A percentile compares a stretch with the other conserved stretches of the same genome.
These are phyloP conservation scores for Fusarium continuum DNA, from an alignment of 2,329 filamentous ascomycete genomes.

Conservation along the genomic window DNA sequence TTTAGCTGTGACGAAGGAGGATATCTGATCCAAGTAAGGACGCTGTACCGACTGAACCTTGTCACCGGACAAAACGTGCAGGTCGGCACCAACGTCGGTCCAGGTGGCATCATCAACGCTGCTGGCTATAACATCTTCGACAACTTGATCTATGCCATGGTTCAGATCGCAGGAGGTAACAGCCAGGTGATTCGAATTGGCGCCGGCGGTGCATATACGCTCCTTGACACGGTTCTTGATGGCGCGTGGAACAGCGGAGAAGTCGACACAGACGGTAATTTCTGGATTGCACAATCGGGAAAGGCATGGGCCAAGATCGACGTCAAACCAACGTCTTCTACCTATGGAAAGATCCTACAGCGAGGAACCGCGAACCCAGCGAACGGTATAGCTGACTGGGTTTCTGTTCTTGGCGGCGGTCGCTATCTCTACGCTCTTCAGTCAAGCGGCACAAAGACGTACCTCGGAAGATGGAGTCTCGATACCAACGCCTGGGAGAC, in stretches of 20 bases:
- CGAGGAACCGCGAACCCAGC: not conserved
- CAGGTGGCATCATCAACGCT: not conserved
- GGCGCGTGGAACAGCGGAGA: conserved; percentile 10
- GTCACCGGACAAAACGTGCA: not conserved
- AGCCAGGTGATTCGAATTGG: conserved; percentile 15
- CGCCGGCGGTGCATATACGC: not conserved
- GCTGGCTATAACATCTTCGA: conserved; percentile 11
- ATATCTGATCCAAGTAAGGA: conserved; percentile 14
- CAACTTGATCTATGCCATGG: conserved; percentile 6
- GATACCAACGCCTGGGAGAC: not conserved
- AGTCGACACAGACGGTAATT: not conserved
- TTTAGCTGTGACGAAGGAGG: conserved; percentile 18
- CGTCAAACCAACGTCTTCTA: not conserved
- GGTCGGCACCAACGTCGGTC: not conserved
- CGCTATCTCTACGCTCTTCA: conserved; percentile 1
- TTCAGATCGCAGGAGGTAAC: not conserved
- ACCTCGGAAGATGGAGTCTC: not conserved
- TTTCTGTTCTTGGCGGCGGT: not conserved
- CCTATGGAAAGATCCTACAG: not conserved
- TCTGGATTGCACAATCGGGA: conserved; percentile 4
- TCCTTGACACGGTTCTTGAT: conserved; percentile 1
- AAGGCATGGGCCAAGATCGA: conserved; percentile 10
- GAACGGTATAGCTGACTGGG: conserved; percentile 3
- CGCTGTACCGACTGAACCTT: conserved; percentile 4
- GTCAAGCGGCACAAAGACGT: not conserved